A percentile compares a stretch with the other conserved stretches of the same genome.
phyloP scores from a whole-genome alignment of 306 rosid genomes.

The Leucaena leucocephala region DNA sequence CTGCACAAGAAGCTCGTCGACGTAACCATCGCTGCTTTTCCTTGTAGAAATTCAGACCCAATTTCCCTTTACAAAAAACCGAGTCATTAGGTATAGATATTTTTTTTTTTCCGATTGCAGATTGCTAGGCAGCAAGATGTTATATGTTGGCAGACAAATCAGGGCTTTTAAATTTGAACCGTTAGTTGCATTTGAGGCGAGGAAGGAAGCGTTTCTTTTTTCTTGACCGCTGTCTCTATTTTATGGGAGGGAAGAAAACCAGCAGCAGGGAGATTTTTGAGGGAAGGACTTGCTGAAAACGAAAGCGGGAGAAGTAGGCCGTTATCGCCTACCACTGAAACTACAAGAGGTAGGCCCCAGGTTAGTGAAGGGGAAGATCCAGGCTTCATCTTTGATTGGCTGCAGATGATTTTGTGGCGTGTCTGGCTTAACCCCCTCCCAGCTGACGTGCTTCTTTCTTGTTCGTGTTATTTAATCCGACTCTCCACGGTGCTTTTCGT shows the following conservation, averaged over 20 bases:
- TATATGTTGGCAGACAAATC: neutral
- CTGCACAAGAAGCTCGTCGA: conserved; percentile 48
- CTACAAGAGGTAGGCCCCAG: conserved; percentile 1
- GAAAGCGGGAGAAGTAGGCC: conserved; percentile 13
- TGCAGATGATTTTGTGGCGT: conserved; percentile 31
- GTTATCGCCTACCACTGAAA: conserved; percentile 11
- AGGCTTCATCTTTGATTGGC: conserved; percentile 38
- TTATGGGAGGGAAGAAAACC: conserved; percentile 10
- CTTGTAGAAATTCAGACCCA: neutral
- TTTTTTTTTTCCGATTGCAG: neutral
- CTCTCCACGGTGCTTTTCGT: neutral
- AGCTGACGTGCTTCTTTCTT: conserved; percentile 43
- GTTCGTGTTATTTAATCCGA: conserved; percentile 7
- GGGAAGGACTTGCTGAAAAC: conserved; percentile 19
- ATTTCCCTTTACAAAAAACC: neutral
- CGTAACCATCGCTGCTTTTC: conserved; percentile 33
- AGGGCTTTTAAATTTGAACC: conserved; percentile 45
- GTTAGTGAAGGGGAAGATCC: conserved; percentile 14
- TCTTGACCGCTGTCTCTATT: neutral
- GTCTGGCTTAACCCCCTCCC: conserved; percentile 27
- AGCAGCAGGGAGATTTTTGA: conserved; percentile 11
- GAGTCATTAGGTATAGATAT: conserved; percentile 1
- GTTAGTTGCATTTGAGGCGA: conserved; percentile 47
- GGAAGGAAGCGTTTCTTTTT: conserved; percentile 30
- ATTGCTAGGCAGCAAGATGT: neutral